Evolutionary conservation across 2,329 filamentous ascomycete species (phyloP).

Genomic region (Pseudogymnoascus verrucosus): DNA sequence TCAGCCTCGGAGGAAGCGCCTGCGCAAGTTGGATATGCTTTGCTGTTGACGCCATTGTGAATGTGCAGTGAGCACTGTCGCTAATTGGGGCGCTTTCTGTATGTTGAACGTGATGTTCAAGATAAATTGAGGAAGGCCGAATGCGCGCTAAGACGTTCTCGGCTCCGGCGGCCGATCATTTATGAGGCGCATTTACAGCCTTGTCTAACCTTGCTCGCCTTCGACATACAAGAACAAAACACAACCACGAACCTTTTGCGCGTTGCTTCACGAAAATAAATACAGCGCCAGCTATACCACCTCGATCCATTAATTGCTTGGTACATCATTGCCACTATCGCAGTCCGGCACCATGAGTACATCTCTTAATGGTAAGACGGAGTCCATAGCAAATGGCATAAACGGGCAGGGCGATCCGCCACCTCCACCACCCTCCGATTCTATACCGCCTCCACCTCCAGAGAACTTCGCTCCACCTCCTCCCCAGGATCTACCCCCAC

Average conservation of each 20-base stretch:
- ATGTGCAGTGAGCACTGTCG: slow-evolving; percentile 7
- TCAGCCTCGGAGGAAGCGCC: slow-evolving; percentile 67
- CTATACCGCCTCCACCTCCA: slow-evolving; percentile 31
- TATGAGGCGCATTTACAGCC: slow-evolving; percentile 8
- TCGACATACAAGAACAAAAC: background rate
- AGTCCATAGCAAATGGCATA: slow-evolving; percentile 16
- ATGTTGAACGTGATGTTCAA: background rate
- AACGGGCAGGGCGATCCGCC: slow-evolving; percentile 20
- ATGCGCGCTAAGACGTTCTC: background rate
- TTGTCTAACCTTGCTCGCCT: background rate
- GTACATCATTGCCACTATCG: background rate
- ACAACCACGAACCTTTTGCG: background rate
- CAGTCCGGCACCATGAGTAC: background rate
- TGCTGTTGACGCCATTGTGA: slow-evolving; percentile 17
- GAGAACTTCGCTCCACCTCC: slow-evolving; percentile 33
- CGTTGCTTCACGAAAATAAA: background rate
- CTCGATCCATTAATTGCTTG: slow-evolving; percentile 8
- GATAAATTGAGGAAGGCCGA: slow-evolving; percentile 8
- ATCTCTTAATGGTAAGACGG: background rate
- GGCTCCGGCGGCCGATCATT: slow-evolving; percentile 1
- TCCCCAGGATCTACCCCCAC: slow-evolving; percentile 30
- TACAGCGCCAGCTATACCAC: slow-evolving; percentile 7
- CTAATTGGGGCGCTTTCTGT: background rate
- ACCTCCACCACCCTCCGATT: slow-evolving; percentile 25
- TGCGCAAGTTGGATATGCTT: slow-evolving; percentile 49